A percentile compares a stretch with the other conserved stretches of the same genome.
Conservation (phyloP, 805 yeast species). For the Blastobotrys chiropterorum region DNA sequence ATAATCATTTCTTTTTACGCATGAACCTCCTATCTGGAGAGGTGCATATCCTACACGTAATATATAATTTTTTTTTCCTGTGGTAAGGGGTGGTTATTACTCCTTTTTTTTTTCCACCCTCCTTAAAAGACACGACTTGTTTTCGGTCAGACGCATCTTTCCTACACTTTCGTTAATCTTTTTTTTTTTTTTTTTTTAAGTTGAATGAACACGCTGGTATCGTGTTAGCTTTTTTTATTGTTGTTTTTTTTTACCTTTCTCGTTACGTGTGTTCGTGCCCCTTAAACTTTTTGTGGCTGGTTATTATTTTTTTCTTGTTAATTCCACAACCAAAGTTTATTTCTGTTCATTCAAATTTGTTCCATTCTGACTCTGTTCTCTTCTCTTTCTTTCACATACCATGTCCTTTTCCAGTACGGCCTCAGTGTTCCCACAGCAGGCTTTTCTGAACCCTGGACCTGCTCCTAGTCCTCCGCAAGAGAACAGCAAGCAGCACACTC, state of each 20-base stretch:
- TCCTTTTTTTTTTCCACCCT: not conserved
- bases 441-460: slow-evolving; percentile 50
- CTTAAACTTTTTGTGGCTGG: not conserved
- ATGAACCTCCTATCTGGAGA: not conserved
- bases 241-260: not conserved
- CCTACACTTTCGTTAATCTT: not conserved
- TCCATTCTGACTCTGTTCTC: not conserved
- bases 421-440: slow-evolving; percentile 38
- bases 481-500: slow-evolving; percentile 8
- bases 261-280: not conserved
- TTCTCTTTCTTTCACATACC: not conserved
- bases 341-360: not conserved
- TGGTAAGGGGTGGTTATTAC: not conserved
- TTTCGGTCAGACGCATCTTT: not conserved
- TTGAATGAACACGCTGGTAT: not conserved
- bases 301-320: not conserved
- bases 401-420: slow-evolving; percentile 45
- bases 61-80: not conserved
- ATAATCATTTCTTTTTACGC: not conserved
- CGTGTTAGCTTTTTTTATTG: not conserved
- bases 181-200: not conserved
- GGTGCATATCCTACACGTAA: not conserved
- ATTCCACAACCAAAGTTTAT: not conserved
- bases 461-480: slow-evolving; percentile 46
- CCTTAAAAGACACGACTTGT: not conserved